A percentile compares a stretch with the other conserved stretches of the same genome.
Conservation (phyloP, 768 basidiomycete species). For the Macrolepiota albuminosa region DNA sequence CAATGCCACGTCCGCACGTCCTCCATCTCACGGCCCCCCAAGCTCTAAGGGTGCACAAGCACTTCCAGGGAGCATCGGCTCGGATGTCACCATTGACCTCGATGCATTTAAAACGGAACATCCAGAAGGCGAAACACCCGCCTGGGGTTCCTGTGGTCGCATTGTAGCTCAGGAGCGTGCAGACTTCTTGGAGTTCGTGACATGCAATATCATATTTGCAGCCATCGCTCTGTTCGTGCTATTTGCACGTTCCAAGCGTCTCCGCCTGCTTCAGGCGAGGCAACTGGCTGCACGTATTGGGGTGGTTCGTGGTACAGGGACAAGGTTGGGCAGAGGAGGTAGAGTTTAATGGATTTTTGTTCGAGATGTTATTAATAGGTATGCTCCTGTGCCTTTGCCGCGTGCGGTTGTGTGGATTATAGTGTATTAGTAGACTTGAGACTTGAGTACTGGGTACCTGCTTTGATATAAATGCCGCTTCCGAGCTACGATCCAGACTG, state of each 20-base stretch:
- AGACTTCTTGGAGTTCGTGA: constrained; percentile 90
- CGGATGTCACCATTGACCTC: constrained; percentile 2
- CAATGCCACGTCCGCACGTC: constrained; percentile 27
- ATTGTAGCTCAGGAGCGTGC: constrained; percentile 73
- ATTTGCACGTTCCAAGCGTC: constrained; percentile 60
- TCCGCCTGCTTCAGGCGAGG: constrained; percentile 72
- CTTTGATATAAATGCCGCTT: not conserved
- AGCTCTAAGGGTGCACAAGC: constrained; percentile 11
- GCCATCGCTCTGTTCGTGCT: constrained; percentile 60
- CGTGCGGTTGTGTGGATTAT: not conserved
- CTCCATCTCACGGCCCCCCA: constrained; percentile 16
- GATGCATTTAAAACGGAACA: constrained; percentile 12
- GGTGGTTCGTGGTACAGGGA: constrained; percentile 41
- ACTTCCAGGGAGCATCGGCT: constrained; percentile 15
- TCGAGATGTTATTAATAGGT: constrained; percentile 11
- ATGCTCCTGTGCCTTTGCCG: not conserved
- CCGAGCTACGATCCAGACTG: no score
- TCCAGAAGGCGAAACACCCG: constrained; percentile 57
- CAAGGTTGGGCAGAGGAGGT: constrained; percentile 13
- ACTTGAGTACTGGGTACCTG: no score
- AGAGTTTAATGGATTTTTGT: constrained; percentile 1
- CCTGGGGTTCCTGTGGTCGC: constrained; percentile 93
- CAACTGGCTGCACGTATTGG: constrained; percentile 87
- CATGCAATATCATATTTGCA: constrained; percentile 74
- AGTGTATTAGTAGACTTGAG: not conserved